Evolutionary conservation across 2,329 filamentous ascomycete species (phyloP).

Genomic region (Clonostachys solani): DNA sequence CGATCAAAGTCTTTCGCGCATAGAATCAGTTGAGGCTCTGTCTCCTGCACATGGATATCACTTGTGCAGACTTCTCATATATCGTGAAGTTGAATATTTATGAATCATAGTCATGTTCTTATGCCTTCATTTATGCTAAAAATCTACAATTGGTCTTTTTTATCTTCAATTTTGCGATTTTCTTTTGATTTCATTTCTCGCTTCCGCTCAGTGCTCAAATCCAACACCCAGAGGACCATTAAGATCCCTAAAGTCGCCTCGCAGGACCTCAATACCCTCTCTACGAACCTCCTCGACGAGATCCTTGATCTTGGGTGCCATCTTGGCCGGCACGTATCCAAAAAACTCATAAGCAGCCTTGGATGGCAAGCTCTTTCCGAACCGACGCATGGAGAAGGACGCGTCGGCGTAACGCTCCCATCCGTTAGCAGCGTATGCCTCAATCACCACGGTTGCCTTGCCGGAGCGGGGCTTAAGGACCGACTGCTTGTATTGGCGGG

Average conservation of each 20-base stretch:
- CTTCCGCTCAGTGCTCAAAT: conserved; percentile 2
- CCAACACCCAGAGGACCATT: conserved; percentile 6
- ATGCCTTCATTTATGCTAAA: no score
- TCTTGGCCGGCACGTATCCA: conserved; percentile 43
- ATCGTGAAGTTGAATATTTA: no score
- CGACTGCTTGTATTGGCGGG: conserved; percentile 35
- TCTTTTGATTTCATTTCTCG: no score
- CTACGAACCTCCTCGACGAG: conserved; percentile 13
- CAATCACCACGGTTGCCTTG: conserved; percentile 50
- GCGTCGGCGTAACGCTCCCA: conserved; percentile 60
- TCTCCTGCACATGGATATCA: no score
- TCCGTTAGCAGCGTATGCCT: conserved; percentile 52
- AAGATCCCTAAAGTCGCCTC: conserved; percentile 15
- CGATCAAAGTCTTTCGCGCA: no score
- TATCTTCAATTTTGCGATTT: no score
- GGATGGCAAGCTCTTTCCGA: conserved; percentile 52
- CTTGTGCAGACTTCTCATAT: no score
- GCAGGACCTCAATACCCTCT: conserved; percentile 11
- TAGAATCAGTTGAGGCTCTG: no score
- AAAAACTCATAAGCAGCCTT: conserved; percentile 51
- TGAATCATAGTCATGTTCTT: no score
- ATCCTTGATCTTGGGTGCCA: conserved; percentile 25
- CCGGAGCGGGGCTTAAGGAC: conserved; percentile 36
- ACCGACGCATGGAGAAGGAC: conserved; percentile 44
- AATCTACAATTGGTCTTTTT: no score